A percentile compares a stretch with the other conserved stretches of the same genome.
Evolutionary conservation across 2,329 filamentous ascomycete genomes (phyloP).

Genomic region (Neonectria coccinea): DNA sequence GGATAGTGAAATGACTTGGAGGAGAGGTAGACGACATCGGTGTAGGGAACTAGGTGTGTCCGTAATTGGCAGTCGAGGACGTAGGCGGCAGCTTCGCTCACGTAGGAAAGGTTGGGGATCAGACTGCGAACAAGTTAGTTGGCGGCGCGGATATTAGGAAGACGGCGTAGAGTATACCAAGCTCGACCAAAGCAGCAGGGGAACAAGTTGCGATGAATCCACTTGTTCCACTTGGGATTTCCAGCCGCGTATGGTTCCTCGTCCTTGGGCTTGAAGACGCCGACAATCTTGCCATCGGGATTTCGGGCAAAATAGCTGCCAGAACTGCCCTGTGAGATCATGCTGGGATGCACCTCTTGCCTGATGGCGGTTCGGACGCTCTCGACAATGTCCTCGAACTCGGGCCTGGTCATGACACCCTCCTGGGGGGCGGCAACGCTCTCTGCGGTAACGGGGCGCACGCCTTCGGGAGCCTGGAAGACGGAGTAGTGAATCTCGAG

Average conservation of each 20-base stretch:
- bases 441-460: slow-evolving; percentile 83
- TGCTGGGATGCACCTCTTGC: slow-evolving; percentile 89
- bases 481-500: slow-evolving; percentile 98
- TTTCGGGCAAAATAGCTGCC: slow-evolving; percentile 98
- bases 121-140: slow-evolving; percentile 62
- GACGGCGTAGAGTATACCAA: slow-evolving; percentile 65
- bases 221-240: slow-evolving; percentile 99
- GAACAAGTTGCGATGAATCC: slow-evolving; percentile 97
- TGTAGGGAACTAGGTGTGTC: slow-evolving; percentile 95
- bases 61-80: slow-evolving; percentile 90
- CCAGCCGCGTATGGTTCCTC: slow-evolving; percentile 97
- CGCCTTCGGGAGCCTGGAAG: slow-evolving; percentile 91
- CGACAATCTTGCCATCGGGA: slow-evolving; percentile 90
- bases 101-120: slow-evolving; percentile 97
- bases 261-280: slow-evolving; percentile 98
- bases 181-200: slow-evolving; percentile 97
- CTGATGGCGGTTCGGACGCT: slow-evolving; percentile 92
- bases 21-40: slow-evolving; percentile 91
- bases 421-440: slow-evolving; percentile 73
- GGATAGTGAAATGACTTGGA: slow-evolving; percentile 99
- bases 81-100: slow-evolving; percentile 97
- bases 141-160: not conserved
- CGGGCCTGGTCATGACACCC: slow-evolving; percentile 77
- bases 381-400: slow-evolving; percentile 91
- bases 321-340: slow-evolving; percentile 97